Conservation (phyloP, 345 rosid species). For the Boechera stricta region DNA sequence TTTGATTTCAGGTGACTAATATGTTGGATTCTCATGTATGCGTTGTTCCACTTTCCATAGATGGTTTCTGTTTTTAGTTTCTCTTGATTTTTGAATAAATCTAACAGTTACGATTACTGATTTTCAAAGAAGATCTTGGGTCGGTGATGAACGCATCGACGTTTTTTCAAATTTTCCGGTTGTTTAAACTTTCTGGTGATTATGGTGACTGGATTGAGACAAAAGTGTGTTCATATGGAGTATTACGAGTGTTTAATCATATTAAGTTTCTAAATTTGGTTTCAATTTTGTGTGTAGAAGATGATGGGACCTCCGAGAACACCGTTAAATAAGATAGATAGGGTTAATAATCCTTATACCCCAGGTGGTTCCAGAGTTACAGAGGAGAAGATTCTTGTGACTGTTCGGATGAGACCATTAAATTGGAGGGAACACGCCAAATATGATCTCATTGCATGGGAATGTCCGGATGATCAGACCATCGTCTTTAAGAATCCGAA, state of each 20-base stretch:
- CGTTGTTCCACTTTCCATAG: background rate
- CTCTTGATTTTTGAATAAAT: background rate
- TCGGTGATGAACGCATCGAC: background rate
- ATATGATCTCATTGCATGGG: slow-evolving; percentile 96
- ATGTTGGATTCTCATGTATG: slow-evolving; percentile 14
- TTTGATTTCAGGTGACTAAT: slow-evolving; percentile 27
- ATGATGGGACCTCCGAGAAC: slow-evolving; percentile 75
- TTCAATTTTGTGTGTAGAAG: slow-evolving; percentile 31
- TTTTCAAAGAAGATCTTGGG: background rate
- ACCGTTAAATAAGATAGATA: slow-evolving; percentile 62
- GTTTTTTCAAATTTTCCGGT: background rate
- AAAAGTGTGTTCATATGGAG: background rate
- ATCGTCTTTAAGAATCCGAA: slow-evolving; percentile 70
- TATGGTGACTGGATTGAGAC: background rate
- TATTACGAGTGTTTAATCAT: background rate
- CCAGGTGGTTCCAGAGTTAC: slow-evolving; percentile 66
- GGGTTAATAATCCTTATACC: slow-evolving; percentile 52
- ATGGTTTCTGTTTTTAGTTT: slow-evolving; percentile 13
- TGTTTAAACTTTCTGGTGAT: background rate
- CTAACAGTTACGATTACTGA: background rate
- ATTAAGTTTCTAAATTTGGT: slow-evolving; percentile 17
- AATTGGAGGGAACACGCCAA: slow-evolving; percentile 81
- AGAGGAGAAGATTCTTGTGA: slow-evolving; percentile 91
- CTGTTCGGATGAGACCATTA: slow-evolving; percentile 83
- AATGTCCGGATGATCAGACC: slow-evolving; percentile 68